These are phyloP conservation scores for Capillidium rhysosporum DNA, from an alignment of 371 early-diverging fungal genomes.

Conservation along the genomic window DNA sequence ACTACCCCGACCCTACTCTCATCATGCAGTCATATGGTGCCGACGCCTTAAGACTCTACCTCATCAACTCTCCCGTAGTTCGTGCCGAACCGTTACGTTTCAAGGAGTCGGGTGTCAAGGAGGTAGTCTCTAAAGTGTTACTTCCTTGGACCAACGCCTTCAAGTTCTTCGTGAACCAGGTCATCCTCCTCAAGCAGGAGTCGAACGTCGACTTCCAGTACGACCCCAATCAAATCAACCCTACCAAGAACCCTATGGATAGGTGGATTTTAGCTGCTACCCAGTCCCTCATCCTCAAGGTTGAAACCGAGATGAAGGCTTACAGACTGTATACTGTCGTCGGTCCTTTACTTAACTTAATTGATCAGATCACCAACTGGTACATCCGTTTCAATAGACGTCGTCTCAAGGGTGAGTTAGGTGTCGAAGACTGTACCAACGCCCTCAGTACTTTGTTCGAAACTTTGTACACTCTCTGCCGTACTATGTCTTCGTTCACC, in stretches of 20 bases:
- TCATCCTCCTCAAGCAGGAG: slow-evolving; percentile 76
- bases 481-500: slow-evolving; percentile 97
- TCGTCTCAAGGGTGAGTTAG: slow-evolving; percentile 88
- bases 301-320: slow-evolving; percentile 80
- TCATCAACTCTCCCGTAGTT: slow-evolving; percentile 99
- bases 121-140: slow-evolving; percentile 86
- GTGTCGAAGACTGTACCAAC: slow-evolving; percentile 58
- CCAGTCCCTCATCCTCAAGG: slow-evolving; percentile 80
- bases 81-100: slow-evolving; percentile 95
- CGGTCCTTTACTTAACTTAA: slow-evolving; percentile 70
- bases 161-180: slow-evolving; percentile 90
- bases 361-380: slow-evolving; percentile 98
- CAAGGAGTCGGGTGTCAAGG: slow-evolving; percentile 97
- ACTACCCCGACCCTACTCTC: slow-evolving; percentile 94
- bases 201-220: slow-evolving; percentile 56
- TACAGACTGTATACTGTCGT: slow-evolving; percentile 97
- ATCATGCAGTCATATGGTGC: slow-evolving; percentile 93
- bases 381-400: slow-evolving; percentile 99
- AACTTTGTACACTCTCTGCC: slow-evolving; percentile 79
- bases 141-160: slow-evolving; percentile 99
- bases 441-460: slow-evolving; percentile 88
- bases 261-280: slow-evolving; percentile 91
- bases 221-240: slow-evolving; percentile 36
- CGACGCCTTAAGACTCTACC: slow-evolving; percentile 93
- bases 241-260: slow-evolving; percentile 87